Evolutionary conservation across 2,329 filamentous ascomycete species (phyloP).

Genomic region (Cercospora sojina): DNA sequence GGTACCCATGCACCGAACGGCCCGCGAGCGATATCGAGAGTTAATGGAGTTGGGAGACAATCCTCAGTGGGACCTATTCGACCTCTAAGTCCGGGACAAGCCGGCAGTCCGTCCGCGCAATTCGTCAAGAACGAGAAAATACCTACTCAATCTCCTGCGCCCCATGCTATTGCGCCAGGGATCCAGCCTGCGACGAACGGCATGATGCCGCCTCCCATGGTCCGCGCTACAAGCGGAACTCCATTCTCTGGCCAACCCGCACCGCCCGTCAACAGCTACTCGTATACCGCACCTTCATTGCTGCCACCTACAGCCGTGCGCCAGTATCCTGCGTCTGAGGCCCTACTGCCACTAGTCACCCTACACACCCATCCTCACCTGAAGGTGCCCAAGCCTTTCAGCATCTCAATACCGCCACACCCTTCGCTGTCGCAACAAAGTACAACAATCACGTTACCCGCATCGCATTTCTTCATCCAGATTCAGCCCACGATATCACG

Average conservation of each 20-base stretch:
- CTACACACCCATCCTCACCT: conserved; percentile 68
- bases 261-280: conserved; percentile 31
- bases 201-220: conserved; percentile 36
- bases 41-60: conserved; percentile 36
- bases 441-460: conserved; percentile 67
- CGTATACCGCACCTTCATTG: conserved; percentile 38
- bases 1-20: conserved; percentile 34
- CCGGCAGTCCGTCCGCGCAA: conserved; percentile 31
- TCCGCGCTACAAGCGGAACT: conserved; percentile 33
- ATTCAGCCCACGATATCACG: conserved; percentile 64
- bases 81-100: conserved; percentile 43
- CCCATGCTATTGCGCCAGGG: conserved; percentile 34
- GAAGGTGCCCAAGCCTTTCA: conserved; percentile 55
- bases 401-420: conserved; percentile 65
- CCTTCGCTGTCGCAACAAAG: conserved; percentile 67
- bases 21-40: conserved; percentile 28
- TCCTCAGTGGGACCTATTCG: conserved; percentile 36
- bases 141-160: conserved; percentile 45
- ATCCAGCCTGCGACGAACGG: conserved; percentile 28
- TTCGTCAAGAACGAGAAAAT: conserved; percentile 45
- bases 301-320: conserved; percentile 38
- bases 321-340: conserved; percentile 50
- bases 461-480: conserved; percentile 68
- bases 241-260: conserved; percentile 27
- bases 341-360: conserved; percentile 65